Base-by-base conservation (phyloP, 2,329 filamentous ascomycete genomes). In the Colletotrichum sp. region DNA sequence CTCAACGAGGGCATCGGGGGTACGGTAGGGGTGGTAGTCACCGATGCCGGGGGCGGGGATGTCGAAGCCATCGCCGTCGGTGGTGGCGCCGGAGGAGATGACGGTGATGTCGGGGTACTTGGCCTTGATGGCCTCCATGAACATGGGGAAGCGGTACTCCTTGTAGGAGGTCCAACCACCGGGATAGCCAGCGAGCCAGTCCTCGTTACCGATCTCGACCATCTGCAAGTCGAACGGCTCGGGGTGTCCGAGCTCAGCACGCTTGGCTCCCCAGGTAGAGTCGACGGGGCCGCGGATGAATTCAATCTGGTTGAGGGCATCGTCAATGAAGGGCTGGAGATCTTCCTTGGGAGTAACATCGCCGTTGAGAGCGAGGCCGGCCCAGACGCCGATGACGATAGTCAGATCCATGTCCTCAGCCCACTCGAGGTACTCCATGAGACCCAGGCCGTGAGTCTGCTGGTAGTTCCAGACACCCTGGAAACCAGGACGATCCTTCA, bases 181-280 rank as follows among this genome's bases (percentile, higher is more conserved):
- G 3, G 87, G 85, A 7, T 87, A 89, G 5, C 87, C 87, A 30
- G 86, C 88, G 6, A 93, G 87, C 85, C 90, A 90, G 79, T 94
- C 93, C 81, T 94, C 93, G 81, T 94, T 94, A 74, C 93, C 93
- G 59, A 94, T 84, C 82, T 94, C 93, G 71, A 94, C 90, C 78
- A 90, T 92, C 13, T 89, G 85, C 65, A 94, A 86, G 34, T 81
- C 85, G 84, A 91, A 94, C 0, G 93, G 92, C 74, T 91, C 86
- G 0, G 91, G 88, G 78, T 93, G 90, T 5, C 93, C 93, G 4
- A 92, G 86, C 59, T 88, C 83, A 8, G 91, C 91, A 21, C 92
- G 90, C 8, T 88, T 83, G 6, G 88, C 86, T 16, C 92, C 92
- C 85, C 90, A 93, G 28, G 86, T 87, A 2, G 90, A 90, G 61